A percentile compares a stretch with the other conserved stretches of the same genome.
Evolutionary conservation across 2,329 filamentous ascomycete species (phyloP).

Genomic region (Fusarium lateritium): DNA sequence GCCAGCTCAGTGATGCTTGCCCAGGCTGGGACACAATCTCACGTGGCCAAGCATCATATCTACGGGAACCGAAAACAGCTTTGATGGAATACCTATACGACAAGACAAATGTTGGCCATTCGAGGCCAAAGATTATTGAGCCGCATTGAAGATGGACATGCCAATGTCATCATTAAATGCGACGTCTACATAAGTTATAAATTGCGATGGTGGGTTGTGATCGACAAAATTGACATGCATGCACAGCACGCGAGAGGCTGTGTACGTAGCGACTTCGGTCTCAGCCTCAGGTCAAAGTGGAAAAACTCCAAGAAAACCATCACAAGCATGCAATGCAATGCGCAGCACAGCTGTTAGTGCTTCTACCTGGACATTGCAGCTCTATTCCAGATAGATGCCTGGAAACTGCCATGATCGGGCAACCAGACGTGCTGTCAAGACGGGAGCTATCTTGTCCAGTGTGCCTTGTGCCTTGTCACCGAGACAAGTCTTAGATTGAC

Average conservation of each 20-base stretch:
- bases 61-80: not conserved
- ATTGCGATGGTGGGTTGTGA: constrained; percentile 18
- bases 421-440: constrained; percentile 15
- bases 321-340: not conserved
- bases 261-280: constrained; percentile 38
- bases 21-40: not conserved
- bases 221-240: constrained; percentile 32
- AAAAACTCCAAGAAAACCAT: constrained; percentile 39
- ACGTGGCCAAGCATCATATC: not conserved
- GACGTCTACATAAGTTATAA: not conserved
- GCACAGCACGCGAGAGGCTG: constrained; percentile 33
- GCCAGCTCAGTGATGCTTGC: not conserved
- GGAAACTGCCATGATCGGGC: constrained; percentile 10
- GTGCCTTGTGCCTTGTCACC: constrained; percentile 33
- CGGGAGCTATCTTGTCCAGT: constrained; percentile 15
- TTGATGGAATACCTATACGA: not conserved
- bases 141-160: not conserved
- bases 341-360: not conserved
- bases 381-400: constrained; percentile 24
- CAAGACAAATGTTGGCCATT: not conserved
- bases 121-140: not conserved
- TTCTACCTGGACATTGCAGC: constrained; percentile 26
- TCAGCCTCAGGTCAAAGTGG: constrained; percentile 49
- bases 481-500: constrained; percentile 41
- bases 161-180: not conserved